These are phyloP conservation scores for Rhododendron griersonianum DNA, from an alignment of 148 eudicot species.

Conservation along the genomic window DNA sequence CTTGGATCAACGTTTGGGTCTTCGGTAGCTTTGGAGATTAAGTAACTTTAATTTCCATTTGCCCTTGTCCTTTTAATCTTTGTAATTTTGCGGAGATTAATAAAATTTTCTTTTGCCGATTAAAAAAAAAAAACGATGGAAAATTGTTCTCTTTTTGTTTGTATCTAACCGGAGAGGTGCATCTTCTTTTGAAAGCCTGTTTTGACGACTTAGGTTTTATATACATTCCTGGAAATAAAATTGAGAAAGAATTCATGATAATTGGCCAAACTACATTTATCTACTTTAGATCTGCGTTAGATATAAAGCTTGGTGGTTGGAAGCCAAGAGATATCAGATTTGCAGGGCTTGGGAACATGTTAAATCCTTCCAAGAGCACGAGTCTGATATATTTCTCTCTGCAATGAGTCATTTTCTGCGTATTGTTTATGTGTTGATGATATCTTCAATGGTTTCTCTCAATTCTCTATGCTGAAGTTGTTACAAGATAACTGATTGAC, in stretches of 20 bases:
- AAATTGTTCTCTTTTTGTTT: not conserved
- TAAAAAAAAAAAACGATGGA: no score
- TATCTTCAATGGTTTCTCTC: not conserved
- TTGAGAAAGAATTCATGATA: not conserved
- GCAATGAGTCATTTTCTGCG: not conserved
- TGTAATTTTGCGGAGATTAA: no score
- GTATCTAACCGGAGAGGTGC: not conserved
- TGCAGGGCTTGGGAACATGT: conserved; percentile 3
- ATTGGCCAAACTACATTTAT: not conserved
- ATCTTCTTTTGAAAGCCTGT: not conserved
- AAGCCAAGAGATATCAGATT: not conserved
- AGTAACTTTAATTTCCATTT: no score
- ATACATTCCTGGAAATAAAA: not conserved
- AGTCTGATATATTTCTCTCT: not conserved
- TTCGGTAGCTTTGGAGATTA: no score
- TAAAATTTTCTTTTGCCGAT: no score
- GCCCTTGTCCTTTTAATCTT: no score
- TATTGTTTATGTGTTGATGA: not conserved
- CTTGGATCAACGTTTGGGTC: no score
- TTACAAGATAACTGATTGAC: conserved; percentile 3
- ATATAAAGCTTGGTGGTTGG: not conserved
- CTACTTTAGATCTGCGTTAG: not conserved
- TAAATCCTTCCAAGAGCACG: not conserved
- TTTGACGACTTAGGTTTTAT: not conserved
- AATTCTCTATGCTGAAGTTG: not conserved